Conservation (phyloP, 805 yeast species). For the Yarrowia bubula region DNA sequence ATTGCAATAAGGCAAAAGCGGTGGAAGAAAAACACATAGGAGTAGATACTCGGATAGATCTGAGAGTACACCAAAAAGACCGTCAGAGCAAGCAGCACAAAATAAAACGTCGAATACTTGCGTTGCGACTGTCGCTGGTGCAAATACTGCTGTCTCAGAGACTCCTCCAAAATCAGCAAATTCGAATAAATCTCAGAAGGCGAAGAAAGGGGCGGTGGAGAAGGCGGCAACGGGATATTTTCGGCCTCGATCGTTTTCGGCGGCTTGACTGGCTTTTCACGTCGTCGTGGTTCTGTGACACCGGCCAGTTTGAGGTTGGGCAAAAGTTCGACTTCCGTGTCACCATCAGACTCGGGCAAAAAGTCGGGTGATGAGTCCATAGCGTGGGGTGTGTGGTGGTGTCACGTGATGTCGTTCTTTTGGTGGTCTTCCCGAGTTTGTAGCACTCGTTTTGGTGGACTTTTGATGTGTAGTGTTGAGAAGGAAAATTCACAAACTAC, state of each 20-base stretch:
- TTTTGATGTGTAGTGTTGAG: not conserved
- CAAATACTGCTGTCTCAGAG: conserved; percentile 75
- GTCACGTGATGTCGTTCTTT: not conserved
- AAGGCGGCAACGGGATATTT: conserved; percentile 7
- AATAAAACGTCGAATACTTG: conserved; percentile 55
- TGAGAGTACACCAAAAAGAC: conserved; percentile 38
- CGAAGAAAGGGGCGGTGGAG: conserved; percentile 28
- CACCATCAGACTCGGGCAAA: conserved; percentile 20
- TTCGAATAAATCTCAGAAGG: conserved; percentile 68
- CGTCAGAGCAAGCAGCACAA: conserved; percentile 35
- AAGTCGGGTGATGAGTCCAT: conserved; percentile 1
- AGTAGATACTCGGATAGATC: conserved; percentile 38
- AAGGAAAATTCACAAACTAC: not conserved
- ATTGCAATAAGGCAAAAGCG: conserved; percentile 54
- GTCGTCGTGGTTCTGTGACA: conserved; percentile 8
- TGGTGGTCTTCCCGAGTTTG: not conserved
- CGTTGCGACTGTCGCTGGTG: conserved; percentile 65
- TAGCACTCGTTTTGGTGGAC: too few species aligned
- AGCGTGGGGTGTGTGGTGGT: not conserved
- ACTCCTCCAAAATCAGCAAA: conserved; percentile 79
- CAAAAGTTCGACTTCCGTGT: conserved; percentile 20
- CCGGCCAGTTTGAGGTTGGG: not conserved
- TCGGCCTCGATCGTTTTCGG: not conserved
- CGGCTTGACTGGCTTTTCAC: conserved; percentile 14
- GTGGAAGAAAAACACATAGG: conserved; percentile 38